Evolutionary conservation across 768 basidiomycete genomes (phyloP), one percentile per base, ranked within the genome.

Genomic region (Phlebiopsis gigantea): DNA sequence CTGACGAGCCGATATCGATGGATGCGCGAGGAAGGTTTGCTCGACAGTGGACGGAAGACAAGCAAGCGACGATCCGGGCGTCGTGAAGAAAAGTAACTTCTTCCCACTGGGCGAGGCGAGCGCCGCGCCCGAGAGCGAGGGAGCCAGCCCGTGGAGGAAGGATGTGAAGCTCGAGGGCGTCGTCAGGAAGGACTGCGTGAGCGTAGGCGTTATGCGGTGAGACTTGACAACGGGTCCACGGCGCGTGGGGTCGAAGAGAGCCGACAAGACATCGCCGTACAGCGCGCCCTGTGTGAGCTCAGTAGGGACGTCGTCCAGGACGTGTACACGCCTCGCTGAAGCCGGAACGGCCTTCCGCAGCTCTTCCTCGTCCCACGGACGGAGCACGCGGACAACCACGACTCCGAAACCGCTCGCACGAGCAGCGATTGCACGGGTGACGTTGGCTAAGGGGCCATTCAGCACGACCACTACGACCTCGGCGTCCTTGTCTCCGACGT

Each of bases 271-370:
- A 61, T 91, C 87, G n/a, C 79, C 72, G 62, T 85, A 90, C 21
- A 94, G 75, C 14, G 73, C 72, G 1, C 90, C 88, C 62, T 83
- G 83, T 1, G 81, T 76, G 24, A 77, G 73, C 34, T 79, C 70
- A 46, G 79, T 78, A 2, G 85, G 80, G 10, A 90, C 87, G 60
- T 95, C 92, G 59, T 92, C 90, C 25, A 93, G 71, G 57, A 95
- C 87, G 63, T 90, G 79, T 6, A 95, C 73, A 24, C 70, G 72
- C 63, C 73, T 77, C 21, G 76, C 85, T 15, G 79, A 79, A 5
- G 75, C 51, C 5, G 93, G 93, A 30, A 95, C 65, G 24, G 79
- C 69, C 14, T 66, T 68, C 60, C 76, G 77, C 58, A 96, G 76
- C n/a, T 81, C 79, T 19, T 76, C 73, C 57, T 85, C 82, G 64